Evolutionary conservation across 352 stramenopile species (phyloP).

Genomic region (Phytophthora rubi): DNA sequence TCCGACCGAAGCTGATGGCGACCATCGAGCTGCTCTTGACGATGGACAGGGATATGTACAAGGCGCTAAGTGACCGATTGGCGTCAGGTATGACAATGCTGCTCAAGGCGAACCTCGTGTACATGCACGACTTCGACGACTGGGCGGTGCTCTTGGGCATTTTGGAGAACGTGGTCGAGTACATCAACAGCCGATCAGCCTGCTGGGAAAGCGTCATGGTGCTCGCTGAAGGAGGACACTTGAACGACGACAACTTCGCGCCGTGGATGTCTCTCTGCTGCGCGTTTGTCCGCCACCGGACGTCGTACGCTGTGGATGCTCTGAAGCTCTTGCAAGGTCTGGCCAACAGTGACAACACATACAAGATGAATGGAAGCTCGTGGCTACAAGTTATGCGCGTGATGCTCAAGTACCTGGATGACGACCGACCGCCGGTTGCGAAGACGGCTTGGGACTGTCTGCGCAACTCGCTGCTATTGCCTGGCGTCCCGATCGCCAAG

Average conservation of each 20-base stretch:
- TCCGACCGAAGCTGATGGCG: constrained; percentile 82
- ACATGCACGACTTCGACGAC: constrained; percentile 88
- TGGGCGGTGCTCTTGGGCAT: constrained; percentile 80
- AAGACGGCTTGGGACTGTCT: constrained; percentile 88
- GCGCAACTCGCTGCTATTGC: constrained; percentile 80
- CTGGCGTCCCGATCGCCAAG: constrained; percentile 69
- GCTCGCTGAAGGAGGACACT: constrained; percentile 68
- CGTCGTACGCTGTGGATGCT: constrained; percentile 78
- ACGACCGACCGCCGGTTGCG: constrained; percentile 76
- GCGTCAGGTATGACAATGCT: constrained; percentile 85
- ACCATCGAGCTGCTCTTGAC: constrained; percentile 76
- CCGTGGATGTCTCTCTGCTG: constrained; percentile 86
- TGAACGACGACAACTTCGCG: constrained; percentile 82
- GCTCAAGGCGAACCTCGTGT: constrained; percentile 87
- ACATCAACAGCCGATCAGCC: constrained; percentile 70
- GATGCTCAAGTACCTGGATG: constrained; percentile 85
- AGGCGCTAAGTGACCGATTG: constrained; percentile 79
- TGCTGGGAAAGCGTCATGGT: constrained; percentile 84
- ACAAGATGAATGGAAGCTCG: constrained; percentile 72
- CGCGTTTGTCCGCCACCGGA: constrained; percentile 78
- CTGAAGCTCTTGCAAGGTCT: constrained; percentile 76
- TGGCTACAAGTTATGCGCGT: constrained; percentile 89
- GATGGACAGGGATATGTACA: constrained; percentile 86
- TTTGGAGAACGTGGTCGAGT: constrained; percentile 79
- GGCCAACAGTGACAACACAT: constrained; percentile 75